phyloP scores from a whole-genome alignment of 441 rosid genomes.

The Arabidopsis hybrid region DNA sequence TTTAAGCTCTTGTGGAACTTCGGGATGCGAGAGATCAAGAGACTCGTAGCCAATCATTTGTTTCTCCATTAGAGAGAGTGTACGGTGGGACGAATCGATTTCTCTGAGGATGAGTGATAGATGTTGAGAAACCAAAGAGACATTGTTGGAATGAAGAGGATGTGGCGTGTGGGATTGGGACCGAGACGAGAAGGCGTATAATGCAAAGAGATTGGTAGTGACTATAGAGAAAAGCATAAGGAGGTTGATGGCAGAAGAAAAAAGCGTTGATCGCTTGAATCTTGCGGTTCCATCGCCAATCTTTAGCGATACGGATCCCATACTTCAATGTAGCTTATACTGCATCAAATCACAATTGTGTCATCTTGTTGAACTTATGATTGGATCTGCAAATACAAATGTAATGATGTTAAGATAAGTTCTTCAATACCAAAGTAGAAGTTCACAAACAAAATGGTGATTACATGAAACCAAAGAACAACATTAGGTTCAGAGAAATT shows the following conservation, averaged over 20 bases:
- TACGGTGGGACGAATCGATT: background rate
- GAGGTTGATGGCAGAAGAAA: background rate
- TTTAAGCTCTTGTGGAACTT: background rate
- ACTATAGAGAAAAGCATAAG: background rate
- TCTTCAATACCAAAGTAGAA: too few relatives aligned
- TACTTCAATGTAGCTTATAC: background rate
- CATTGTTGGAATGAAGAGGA: constrained; percentile 2
- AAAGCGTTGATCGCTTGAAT: background rate
- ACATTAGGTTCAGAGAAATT: too few relatives aligned
- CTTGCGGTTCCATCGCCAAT: background rate
- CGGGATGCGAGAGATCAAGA: background rate
- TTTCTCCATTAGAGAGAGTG: background rate
- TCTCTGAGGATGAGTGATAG: background rate
- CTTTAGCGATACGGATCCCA: background rate
- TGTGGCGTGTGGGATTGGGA: background rate
- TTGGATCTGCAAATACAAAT: background rate
- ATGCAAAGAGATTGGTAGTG: background rate
- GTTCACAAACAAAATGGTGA: too few relatives aligned
- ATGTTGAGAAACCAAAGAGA: constrained; percentile 4
- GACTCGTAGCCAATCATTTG: background rate
- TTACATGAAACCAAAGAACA: too few relatives aligned
- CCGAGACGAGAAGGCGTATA: background rate
- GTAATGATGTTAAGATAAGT: too few relatives aligned
- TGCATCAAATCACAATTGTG: too few relatives aligned
- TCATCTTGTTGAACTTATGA: background rate